phyloP scores from a whole-genome alignment of 352 stramenopile species.

The Pythium dissimile region DNA sequence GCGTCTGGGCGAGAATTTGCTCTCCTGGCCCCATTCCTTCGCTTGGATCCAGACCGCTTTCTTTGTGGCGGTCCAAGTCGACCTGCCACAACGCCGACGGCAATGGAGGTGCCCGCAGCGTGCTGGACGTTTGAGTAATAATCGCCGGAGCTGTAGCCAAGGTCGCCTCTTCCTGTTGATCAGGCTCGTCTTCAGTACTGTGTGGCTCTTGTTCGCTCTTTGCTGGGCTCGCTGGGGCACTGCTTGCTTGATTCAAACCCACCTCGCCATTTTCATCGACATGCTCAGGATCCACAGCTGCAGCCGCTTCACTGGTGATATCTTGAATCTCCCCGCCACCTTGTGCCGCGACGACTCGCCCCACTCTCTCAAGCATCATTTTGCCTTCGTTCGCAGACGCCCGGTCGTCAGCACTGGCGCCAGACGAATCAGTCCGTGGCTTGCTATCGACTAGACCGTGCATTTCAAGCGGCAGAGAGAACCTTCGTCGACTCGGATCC shows the following conservation, averaged over 20 bases:
- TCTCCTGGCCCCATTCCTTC: conserved; percentile 57
- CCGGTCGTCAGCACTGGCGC: conserved; percentile 10
- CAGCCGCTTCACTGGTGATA: conserved; percentile 59
- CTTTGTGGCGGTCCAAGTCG: conserved; percentile 31
- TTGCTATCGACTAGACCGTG: conserved; percentile 2
- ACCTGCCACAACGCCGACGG: conserved; percentile 19
- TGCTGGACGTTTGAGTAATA: neutral
- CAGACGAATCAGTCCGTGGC: conserved; percentile 7
- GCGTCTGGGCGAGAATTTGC: conserved; percentile 57
- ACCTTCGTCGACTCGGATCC: conserved; percentile 11
- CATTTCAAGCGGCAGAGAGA: conserved; percentile 17
- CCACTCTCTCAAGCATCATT: conserved; percentile 60
- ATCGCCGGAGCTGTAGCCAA: neutral
- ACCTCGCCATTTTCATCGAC: neutral
- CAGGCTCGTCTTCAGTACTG: conserved; percentile 1
- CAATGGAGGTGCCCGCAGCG: conserved; percentile 1
- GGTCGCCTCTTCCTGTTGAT: conserved; percentile 13
- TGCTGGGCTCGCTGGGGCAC: conserved; percentile 10
- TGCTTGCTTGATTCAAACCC: conserved; percentile 12
- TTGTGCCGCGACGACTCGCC: conserved; percentile 67
- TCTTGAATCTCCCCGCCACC: conserved; percentile 74
- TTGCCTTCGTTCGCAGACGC: conserved; percentile 25
- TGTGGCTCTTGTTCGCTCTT: conserved; percentile 17
- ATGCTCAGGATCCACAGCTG: neutral
- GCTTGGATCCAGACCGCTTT: conserved; percentile 67